Base-by-base conservation (phyloP, 106 monocot species). In the Dendrobium catenatum region DNA sequence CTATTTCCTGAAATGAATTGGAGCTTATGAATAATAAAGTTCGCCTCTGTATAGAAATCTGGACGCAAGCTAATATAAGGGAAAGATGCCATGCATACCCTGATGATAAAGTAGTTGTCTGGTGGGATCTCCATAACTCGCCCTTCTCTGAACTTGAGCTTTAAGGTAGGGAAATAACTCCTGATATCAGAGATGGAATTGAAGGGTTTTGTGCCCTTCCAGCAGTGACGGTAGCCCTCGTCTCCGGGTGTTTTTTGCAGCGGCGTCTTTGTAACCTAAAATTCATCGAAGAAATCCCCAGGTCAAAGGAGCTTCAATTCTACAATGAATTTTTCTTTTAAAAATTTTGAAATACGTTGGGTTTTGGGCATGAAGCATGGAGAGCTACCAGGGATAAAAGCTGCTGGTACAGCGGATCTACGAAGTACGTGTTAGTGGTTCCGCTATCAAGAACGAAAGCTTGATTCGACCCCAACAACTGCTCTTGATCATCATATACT, bases 131-230 rank as follows among this genome's bases (percentile, higher is more conserved):
- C 84, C 77, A 31, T 1, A 31, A 31, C 1, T 31, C 31, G 31
- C 31, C 31, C 31, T 31, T 31, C 31, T 31, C 31, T 1, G 31
- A 31, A 31, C 31, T 31, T 31, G 31, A 31, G 31, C 31, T 31
- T 31, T 31, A 31, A 31, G 31, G 31, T 31, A 31, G 31, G 31
- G 31, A 31, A 31, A 31, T 31, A 31, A 95, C 40, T 64, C 55
- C 31, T 13, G 18, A n/a, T 37, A 51, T 95, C 95, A 4, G 49
- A 31, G 9, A 85, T 54, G 24, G 95, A 87, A 74, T 79, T 88
- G 90, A 95, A 95, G 22, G 92, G 87, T 73, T 82, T 92, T 20
- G 80, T 79, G 0, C 88, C 95, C 81, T 89, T 89, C 95, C 95
- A 95, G 89, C 95, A 95, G 19, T 83, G 29, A 0, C 93, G 91